Conservation (phyloP, 202 grass and related monocot species). For the Hordeum pubiflorum region DNA sequence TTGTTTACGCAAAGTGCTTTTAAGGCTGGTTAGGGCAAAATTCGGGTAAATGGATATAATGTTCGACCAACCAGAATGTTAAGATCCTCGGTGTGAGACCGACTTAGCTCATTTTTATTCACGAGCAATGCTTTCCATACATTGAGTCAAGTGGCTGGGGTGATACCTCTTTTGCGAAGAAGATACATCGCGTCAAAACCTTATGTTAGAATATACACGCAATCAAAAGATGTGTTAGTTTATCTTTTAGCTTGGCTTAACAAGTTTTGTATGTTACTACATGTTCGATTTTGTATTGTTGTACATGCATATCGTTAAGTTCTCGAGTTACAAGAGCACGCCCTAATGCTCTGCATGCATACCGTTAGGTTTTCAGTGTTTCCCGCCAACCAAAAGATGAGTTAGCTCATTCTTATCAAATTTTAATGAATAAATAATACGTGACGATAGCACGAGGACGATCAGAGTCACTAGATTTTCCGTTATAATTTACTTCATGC, state of each 20-base stretch:
- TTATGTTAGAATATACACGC: too few species aligned
- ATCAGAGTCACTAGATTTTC: background rate
- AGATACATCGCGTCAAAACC: too few species aligned
- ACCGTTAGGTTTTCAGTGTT: too few species aligned
- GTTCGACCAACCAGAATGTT: background rate
- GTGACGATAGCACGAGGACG: background rate
- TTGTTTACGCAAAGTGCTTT: background rate
- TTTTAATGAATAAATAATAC: too few species aligned
- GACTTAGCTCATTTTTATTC: background rate
- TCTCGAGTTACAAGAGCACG: background rate
- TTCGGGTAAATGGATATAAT: background rate
- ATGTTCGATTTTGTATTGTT: too few species aligned
- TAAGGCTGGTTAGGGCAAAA: background rate
- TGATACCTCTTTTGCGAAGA: too few species aligned
- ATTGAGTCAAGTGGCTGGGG: background rate
- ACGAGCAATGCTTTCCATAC: background rate
- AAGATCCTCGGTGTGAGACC: background rate
- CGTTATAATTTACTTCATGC: background rate
- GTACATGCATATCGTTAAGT: background rate
- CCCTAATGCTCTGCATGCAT: background rate
- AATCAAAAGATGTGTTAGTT: too few species aligned
- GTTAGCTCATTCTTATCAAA: too few species aligned
- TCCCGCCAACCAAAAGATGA: too few species aligned
- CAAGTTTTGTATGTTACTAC: too few species aligned
- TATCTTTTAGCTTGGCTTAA: too few species aligned